Percentiles rank a stretch among this genome's conserved stretches.
phyloP scores from a whole-genome alignment of 306 rosid species.

The Rosa lucieae region DNA sequence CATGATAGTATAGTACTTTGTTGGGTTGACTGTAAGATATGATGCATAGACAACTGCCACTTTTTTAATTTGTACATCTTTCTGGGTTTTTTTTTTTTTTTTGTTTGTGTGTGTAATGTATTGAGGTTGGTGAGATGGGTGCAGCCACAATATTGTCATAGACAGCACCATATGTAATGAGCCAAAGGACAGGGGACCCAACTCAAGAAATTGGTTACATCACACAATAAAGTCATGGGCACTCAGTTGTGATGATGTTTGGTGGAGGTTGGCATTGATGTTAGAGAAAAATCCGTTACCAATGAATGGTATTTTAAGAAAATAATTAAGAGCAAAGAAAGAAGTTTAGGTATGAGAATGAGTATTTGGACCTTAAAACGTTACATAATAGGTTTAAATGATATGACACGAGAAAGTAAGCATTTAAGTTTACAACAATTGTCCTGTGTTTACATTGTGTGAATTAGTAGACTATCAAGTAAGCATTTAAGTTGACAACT shows the following conservation, averaged over 20 bases:
- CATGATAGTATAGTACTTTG: slow-evolving; percentile 1
- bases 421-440: too few species aligned
- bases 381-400: neutral
- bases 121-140: slow-evolving; percentile 3
- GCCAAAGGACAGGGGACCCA: slow-evolving; percentile 21
- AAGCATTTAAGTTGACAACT: neutral
- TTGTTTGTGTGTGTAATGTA: neutral
- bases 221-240: slow-evolving; percentile 27
- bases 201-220: slow-evolving; percentile 26
- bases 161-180: neutral
- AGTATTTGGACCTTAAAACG: neutral
- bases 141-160: neutral
- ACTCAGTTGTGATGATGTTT: slow-evolving; percentile 5
- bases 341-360: neutral
- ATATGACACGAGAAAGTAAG: neutral
- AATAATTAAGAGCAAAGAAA: neutral
- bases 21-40: slow-evolving; percentile 16
- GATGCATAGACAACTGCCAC: neutral
- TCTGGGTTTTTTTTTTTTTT: too few species aligned
- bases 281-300: neutral
- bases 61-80: neutral
- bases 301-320: neutral
- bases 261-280: slow-evolving; percentile 15
- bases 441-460: neutral
- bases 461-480: too few species aligned